Base-by-base conservation (phyloP, 2,329 filamentous ascomycete genomes). In the Neospermospora avenae region DNA sequence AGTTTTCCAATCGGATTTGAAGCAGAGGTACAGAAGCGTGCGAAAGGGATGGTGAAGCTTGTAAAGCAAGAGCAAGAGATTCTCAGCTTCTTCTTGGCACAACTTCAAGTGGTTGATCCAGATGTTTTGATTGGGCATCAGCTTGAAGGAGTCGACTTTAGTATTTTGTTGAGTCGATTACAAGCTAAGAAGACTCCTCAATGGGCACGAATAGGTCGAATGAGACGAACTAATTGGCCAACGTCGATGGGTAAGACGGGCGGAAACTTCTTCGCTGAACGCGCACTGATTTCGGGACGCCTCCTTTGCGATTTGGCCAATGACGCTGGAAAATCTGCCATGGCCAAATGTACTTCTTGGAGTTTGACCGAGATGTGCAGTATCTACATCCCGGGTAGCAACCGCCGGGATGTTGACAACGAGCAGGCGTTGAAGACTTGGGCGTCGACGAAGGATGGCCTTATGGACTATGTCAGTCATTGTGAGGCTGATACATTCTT, bases 291-390 rank as follows among this genome's bases (percentile, higher is more conserved):
- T 66, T 85, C 93, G 63, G 95, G 95, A 42, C 88, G 95, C 68
- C 79, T 99, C 62, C 83, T 98, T 59, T 98, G 95, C 73, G 95
- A 99, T 77, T 80, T 98, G 61, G 92, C 89, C 60, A 99, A 99
- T 73, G 95, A 99, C 68, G 90, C 96, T 71, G 95, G 95, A 74
- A 98, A 97, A 79, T 97, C 93, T 11, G 84, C 92, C 66, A 98
- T 98, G 93, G 87, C 84, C 69, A 96, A 96, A 77, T 99, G 95
- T 74, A 93, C 97, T 75, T 96, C 93, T 3, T 99, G 95, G 95
- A 96, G 90, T 74, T 81, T 99, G 74, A 96, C 93, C 1, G 95
- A 99, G 75, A 99, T 99, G 93, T 96, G 92, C 74, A 90, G 88
- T 65, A 82, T 98, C 16, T 96, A 97, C 67, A 86, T 99, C 4